These are phyloP conservation scores for Fusarium dimerum DNA, from an alignment of 2,329 filamentous ascomycete genomes.

Conservation along the genomic window DNA sequence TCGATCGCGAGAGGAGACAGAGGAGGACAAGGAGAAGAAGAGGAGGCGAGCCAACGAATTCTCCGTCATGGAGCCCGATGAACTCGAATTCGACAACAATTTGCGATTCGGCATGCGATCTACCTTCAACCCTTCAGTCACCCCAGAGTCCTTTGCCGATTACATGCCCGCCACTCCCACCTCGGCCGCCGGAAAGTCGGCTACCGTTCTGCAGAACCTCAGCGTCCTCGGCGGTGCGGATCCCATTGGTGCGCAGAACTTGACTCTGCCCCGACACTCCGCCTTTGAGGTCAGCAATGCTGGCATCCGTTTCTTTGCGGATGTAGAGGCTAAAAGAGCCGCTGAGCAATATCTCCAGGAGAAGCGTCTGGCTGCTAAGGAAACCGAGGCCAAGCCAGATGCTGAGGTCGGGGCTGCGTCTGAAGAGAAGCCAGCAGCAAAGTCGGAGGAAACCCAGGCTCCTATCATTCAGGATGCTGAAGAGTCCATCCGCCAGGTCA, in stretches of 20 bases:
- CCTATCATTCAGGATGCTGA: constrained; percentile 36
- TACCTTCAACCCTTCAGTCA: constrained; percentile 36
- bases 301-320: constrained; percentile 29
- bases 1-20: constrained; percentile 23
- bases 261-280: constrained; percentile 32
- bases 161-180: constrained; percentile 34
- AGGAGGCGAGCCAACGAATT: constrained; percentile 25
- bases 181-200: constrained; percentile 29
- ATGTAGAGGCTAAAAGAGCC: constrained; percentile 27
- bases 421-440: not conserved
- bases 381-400: no score
- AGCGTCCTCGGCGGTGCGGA: constrained; percentile 39
- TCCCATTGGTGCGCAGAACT: constrained; percentile 32
- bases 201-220: constrained; percentile 39
- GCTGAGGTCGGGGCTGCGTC: no score
- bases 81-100: constrained; percentile 37
- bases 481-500: constrained; percentile 34
- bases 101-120: constrained; percentile 37
- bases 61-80: constrained; percentile 33
- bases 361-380: constrained; percentile 11
- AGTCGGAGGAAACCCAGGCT: constrained; percentile 19
- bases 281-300: constrained; percentile 33
- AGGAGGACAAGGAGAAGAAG: constrained; percentile 29
- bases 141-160: constrained; percentile 32
- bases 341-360: constrained; percentile 35